Evolutionary conservation across 495 filamentous ascomycete species (phyloP).

Genomic region (Aspergillus conjunctus): DNA sequence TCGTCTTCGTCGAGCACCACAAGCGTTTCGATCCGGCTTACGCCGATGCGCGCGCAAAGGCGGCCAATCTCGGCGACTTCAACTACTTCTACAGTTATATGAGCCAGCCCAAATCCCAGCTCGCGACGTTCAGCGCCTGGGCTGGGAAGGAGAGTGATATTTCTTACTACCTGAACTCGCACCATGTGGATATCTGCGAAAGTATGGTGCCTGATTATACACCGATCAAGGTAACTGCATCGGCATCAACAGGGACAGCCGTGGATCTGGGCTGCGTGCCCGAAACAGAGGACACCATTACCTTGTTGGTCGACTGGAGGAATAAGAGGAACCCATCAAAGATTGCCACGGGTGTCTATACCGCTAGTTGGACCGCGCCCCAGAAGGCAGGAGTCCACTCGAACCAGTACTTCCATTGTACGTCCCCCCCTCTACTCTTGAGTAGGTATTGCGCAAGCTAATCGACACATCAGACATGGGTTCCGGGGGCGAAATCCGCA

Average conservation of each 20-base stretch:
- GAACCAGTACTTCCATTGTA: conserved; percentile 93
- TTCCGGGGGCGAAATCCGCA: conserved; percentile 77
- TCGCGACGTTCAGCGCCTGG: conserved; percentile 97
- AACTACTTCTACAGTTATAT: conserved; percentile 99
- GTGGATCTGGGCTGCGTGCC: conserved; percentile 73
- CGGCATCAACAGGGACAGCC: conserved; percentile 71
- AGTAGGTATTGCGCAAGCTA: no score
- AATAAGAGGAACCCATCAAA: conserved; percentile 66
- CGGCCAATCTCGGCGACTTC: conserved; percentile 79
- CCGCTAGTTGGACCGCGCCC: conserved; percentile 91
- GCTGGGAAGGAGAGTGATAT: conserved; percentile 90
- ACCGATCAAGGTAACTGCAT: conserved; percentile 77
- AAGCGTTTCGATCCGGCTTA: conserved; percentile 95
- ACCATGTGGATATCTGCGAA: conserved; percentile 89
- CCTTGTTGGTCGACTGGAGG: conserved; percentile 83
- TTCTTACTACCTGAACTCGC: conserved; percentile 91
- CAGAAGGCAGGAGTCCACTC: conserved; percentile 89
- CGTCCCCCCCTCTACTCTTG: conserved; percentile 13
- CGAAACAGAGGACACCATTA: conserved; percentile 90
- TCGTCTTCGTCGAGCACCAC: conserved; percentile 95
- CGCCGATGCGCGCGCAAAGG: conserved; percentile 75
- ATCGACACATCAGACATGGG: conserved; percentile 61
- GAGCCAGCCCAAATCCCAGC: conserved; percentile 89
- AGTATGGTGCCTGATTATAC: conserved; percentile 82
- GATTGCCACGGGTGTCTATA: conserved; percentile 87